Conservation (phyloP, 495 filamentous ascomycete genomes). For the Penicillium parvum region DNA sequence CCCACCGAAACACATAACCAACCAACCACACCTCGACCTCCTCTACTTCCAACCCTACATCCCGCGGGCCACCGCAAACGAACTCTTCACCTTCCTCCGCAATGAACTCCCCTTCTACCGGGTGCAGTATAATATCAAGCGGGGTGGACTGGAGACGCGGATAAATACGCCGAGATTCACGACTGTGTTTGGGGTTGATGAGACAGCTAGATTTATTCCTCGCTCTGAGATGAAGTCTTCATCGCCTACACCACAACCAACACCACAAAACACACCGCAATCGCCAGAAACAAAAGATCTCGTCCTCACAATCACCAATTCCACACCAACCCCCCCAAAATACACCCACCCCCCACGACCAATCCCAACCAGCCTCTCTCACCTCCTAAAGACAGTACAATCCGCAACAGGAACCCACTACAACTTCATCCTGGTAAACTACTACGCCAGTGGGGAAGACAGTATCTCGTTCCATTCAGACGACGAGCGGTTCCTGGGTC, state of each 20-base stretch:
- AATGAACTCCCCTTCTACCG: slow-evolving; percentile 65
- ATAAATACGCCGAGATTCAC: slow-evolving; percentile 67
- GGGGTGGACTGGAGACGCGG: slow-evolving; percentile 49
- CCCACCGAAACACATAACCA: slow-evolving; percentile 38
- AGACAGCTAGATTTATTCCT: slow-evolving; percentile 41
- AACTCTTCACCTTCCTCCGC: slow-evolving; percentile 63
- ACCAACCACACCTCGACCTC: slow-evolving; percentile 61
- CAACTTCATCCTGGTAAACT: slow-evolving; percentile 75
- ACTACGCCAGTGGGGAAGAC: slow-evolving; percentile 65
- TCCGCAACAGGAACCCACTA: slow-evolving; percentile 50
- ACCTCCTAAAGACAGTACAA: slow-evolving; percentile 53
- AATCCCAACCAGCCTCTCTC: slow-evolving; percentile 60
- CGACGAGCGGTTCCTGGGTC: slow-evolving; percentile 68
- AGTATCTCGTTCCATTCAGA: slow-evolving; percentile 73
- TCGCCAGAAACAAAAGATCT: slow-evolving; percentile 16
- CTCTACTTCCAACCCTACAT: slow-evolving; percentile 67
- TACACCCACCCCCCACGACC: slow-evolving; percentile 60
- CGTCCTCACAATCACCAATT: slow-evolving; percentile 20
- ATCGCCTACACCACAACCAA: slow-evolving; percentile 11
- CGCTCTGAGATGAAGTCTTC: neutral
- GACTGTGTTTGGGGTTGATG: slow-evolving; percentile 69
- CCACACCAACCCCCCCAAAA: slow-evolving; percentile 35
- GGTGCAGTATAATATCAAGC: slow-evolving; percentile 64
- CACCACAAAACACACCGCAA: neutral
- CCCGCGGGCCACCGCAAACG: slow-evolving; percentile 40